Base-by-base conservation (phyloP, 257 asterid species). In the Solanum lignicaule region DNA sequence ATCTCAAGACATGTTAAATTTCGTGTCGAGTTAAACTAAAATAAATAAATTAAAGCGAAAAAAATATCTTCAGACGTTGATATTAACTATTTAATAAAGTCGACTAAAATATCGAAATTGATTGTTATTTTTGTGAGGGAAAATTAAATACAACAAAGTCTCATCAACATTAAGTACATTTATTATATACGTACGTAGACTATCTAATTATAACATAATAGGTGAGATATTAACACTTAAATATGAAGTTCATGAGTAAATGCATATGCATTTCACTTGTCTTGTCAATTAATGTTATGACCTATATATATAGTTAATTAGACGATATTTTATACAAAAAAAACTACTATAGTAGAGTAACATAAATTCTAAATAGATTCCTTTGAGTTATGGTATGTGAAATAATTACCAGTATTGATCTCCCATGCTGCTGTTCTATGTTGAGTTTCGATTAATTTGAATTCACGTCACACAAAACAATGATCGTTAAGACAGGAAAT, bases 401-500 rank as follows among this genome's bases (percentile, higher is more conserved):
- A 52, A 16, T 48, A 38, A 38, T 39, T 52, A 6, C 9, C 4
- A 16, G 9, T 52, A 16, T 52, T 52, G 23, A 23, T 52, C 23
- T 52, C 23, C 62, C 62, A 48, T 2, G 3, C 7, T 48, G 23
- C 0, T 48, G 1, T 6, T 52, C 9, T 52, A 1, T 1, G 23
- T 52, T 7, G 9, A 52, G 62, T 52, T 52, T 52, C 1, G 9
- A 52, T 52, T 52, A 52, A 52, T 52, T 52, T 52, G 0, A 52
- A 52, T 16, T 52, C 3, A 52, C 1, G 3, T 52, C 23, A 5
- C 9, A 2, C 8, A 52, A 52, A 52, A 52, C 1, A 52, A 16
- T 5, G 0, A 48, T 15, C 0, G 23, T 16, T 0, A 52, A 16
- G 21, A 52, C 0, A 52, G 3, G 4, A 52, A 16, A 2, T 52